phyloP scores from a whole-genome alignment of 139 green algal genomes.

The Coccomyxa sp. region DNA sequence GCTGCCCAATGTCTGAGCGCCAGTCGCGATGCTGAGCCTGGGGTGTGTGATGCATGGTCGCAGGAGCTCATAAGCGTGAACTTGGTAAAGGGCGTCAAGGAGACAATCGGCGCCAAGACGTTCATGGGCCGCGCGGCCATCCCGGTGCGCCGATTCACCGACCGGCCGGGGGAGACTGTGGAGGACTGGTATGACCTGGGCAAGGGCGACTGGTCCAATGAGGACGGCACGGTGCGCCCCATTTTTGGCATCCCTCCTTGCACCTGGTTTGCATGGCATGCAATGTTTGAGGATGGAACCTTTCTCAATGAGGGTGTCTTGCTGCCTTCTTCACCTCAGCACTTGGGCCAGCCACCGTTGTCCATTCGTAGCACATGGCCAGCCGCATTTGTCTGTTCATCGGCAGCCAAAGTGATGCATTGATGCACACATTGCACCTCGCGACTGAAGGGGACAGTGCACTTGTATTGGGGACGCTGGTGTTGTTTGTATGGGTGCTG shows the following conservation, averaged over 20 bases:
- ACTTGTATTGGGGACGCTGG: too few species aligned
- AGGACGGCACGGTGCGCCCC: slow-evolving; percentile 33
- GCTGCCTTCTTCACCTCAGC: too few species aligned
- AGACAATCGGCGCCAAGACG: slow-evolving; percentile 24
- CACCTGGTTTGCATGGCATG: background rate
- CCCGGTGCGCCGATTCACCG: slow-evolving; percentile 18
- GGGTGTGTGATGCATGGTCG: background rate
- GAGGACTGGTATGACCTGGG: slow-evolving; percentile 40
- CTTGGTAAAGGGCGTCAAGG: slow-evolving; percentile 41
- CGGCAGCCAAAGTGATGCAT: too few species aligned
- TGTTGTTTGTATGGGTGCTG: too few species aligned
- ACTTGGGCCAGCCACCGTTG: too few species aligned
- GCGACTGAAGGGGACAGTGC: too few species aligned
- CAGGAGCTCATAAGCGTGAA: slow-evolving; percentile 14
- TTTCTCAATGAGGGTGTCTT: background rate
- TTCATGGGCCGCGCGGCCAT: slow-evolving; percentile 41
- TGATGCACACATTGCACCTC: too few species aligned
- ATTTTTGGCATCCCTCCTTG: background rate
- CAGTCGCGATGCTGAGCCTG: background rate
- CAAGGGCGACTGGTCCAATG: slow-evolving; percentile 29
- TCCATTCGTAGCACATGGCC: too few species aligned
- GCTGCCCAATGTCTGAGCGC: too few species aligned
- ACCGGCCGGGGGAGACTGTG: slow-evolving; percentile 10
- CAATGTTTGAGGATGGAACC: background rate
- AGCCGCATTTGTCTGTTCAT: too few species aligned